Evolutionary conservation across 75 land plant genomes (phyloP).

Genomic region (Pseudotsuga menziesii): DNA sequence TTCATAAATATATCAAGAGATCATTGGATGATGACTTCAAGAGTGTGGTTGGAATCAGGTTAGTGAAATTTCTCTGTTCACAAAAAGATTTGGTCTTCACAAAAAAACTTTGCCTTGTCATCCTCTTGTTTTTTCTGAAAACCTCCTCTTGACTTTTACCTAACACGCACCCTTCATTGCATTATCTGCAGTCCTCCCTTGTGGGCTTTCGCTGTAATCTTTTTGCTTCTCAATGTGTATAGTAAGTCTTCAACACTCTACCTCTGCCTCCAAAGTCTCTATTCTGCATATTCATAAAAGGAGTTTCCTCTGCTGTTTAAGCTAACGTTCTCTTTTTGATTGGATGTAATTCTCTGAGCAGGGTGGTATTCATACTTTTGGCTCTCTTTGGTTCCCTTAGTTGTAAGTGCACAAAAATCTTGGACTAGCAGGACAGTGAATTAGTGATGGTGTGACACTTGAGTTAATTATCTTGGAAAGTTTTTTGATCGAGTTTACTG

Average conservation of each 20-base stretch:
- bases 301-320: neutral
- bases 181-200: conserved; percentile 39
- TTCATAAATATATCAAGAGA: conserved; percentile 66
- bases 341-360: conserved; percentile 13
- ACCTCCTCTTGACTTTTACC: neutral
- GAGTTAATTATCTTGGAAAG: no score
- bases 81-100: neutral
- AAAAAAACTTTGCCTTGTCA: neutral
- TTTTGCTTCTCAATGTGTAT: conserved; percentile 46
- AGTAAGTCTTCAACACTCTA: conserved; percentile 22
- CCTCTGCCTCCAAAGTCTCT: neutral
- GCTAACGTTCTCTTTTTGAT: neutral
- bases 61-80: neutral
- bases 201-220: conserved; percentile 52
- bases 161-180: neutral
- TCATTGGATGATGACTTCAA: conserved; percentile 81
- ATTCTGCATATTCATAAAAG: neutral
- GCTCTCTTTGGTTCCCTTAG: conserved; percentile 51
- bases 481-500: neutral
- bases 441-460: neutral
- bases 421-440: neutral
- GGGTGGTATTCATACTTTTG: conserved; percentile 56
- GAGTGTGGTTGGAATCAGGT: conserved; percentile 79
- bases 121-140: neutral
- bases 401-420: conserved; percentile 30